phyloP scores from a whole-genome alignment of 2,329 filamentous ascomycete species.

The Chaetomium sp. region DNA sequence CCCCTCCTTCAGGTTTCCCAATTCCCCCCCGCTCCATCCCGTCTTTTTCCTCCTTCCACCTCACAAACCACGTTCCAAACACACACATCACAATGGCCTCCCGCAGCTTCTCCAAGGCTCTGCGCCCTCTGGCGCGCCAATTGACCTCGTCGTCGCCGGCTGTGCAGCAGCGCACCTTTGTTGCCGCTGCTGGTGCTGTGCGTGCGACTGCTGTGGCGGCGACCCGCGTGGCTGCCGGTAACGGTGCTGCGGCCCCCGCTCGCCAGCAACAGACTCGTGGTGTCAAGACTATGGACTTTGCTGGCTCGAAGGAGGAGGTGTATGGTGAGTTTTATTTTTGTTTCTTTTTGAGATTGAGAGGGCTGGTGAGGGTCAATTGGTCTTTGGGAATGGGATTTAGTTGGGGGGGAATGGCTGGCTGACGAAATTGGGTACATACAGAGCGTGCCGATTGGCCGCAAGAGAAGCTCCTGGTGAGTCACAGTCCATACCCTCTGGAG shows the following conservation, averaged over 20 bases:
- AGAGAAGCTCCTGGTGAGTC: slow-evolving; percentile 90
- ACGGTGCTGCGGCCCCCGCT: slow-evolving; percentile 38
- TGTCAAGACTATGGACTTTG: slow-evolving; percentile 98
- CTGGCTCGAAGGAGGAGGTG: slow-evolving; percentile 88
- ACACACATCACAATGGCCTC: slow-evolving; percentile 62
- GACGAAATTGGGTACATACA: slow-evolving; percentile 31
- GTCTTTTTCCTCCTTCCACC: slow-evolving; percentile 8
- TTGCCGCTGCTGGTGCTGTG: slow-evolving; percentile 51
- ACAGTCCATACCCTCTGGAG: no score
- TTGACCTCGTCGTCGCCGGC: slow-evolving; percentile 46
- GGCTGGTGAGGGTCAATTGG: not conserved
- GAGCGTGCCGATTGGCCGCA: slow-evolving; percentile 98
- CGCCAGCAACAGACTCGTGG: slow-evolving; percentile 65
- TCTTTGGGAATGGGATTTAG: not conserved
- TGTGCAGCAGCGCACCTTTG: slow-evolving; percentile 56
- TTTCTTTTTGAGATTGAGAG: no score
- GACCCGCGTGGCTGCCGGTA: no score
- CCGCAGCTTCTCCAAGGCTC: slow-evolving; percentile 63
- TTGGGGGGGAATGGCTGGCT: not conserved
- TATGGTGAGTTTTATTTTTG: slow-evolving; percentile 55
- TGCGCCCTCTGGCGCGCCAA: slow-evolving; percentile 60
- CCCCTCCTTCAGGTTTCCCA: not conserved
- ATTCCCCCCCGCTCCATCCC: slow-evolving; percentile 4
- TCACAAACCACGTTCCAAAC: slow-evolving; percentile 26
- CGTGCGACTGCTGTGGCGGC: slow-evolving; percentile 48